Base-by-base conservation (phyloP, 2,329 filamentous ascomycete species). In the Fusarium floridanum region DNA sequence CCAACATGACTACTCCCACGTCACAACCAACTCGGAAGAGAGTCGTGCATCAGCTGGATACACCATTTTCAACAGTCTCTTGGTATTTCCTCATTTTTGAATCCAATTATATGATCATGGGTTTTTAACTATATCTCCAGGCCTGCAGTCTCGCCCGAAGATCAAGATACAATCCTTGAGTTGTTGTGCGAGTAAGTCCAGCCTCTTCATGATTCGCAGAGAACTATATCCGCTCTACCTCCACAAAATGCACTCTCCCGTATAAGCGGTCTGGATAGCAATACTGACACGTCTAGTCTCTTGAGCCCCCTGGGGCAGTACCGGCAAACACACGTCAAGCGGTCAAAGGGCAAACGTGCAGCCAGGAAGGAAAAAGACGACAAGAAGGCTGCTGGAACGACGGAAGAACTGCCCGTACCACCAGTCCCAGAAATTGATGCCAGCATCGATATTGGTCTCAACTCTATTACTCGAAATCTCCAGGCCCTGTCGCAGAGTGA, bases 141-240 rank as follows among this genome's bases (percentile, higher is more conserved):
- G 91, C 92, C 92, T 9, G 81, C 86, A 48, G 86, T 93, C 50
- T 84, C 85, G 2, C 79, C 83, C 20, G 84, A 89, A 59, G 86
- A 93, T 62, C 91, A 93, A 80, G 88, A 91, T 61, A 85, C 87
- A 5, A 91, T 94, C 41, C 79, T 94, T 11, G 91, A 93, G 72
- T 84, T 94, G 59, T 85, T 94, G 6, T 93, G 89, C 88, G 88
- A 85, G 92, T 93, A 86, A 68, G 81, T 75, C 50, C 59, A 84
- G 10, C 32, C 29, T 20, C 39, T 27, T 36, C 24, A 53, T 50
- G 34, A 5, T 14, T 24, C 20, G 36, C 9, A 17, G 9, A 17
- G 14, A 32, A n/a, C 22, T 22, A n/a, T 29, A 6, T 27, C 17
- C 29, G 17, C 12, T 29, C 37, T 53, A 9, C 6, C 32, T 56